These are phyloP conservation scores for Talaromyces sp. DNA, from an alignment of 2,329 filamentous ascomycete genomes.

Conservation along the genomic window DNA sequence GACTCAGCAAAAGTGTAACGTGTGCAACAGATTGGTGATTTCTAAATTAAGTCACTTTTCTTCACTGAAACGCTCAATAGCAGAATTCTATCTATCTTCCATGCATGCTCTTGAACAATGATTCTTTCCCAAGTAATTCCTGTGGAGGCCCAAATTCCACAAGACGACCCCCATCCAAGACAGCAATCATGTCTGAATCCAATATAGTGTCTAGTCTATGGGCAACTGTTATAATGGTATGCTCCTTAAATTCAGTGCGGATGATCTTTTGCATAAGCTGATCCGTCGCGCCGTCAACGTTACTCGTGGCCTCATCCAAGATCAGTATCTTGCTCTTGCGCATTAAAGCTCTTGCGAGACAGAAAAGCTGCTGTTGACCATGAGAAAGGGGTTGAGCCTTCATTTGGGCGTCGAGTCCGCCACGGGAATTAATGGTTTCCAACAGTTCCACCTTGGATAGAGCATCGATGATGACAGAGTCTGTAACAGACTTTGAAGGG, in stretches of 20 bases:
- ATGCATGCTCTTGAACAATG: neutral
- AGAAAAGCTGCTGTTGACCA: slow-evolving; percentile 70
- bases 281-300: slow-evolving; percentile 69
- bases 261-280: slow-evolving; percentile 65
- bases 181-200: slow-evolving; percentile 66
- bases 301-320: slow-evolving; percentile 68
- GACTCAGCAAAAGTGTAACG: too few species aligned
- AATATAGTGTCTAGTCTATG: slow-evolving; percentile 68
- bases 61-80: too few species aligned
- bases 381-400: slow-evolving; percentile 50
- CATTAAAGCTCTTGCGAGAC: slow-evolving; percentile 66
- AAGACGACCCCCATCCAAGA: slow-evolving; percentile 39
- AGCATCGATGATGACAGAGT: slow-evolving; percentile 32
- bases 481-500: slow-evolving; percentile 27
- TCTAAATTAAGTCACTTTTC: too few species aligned
- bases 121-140: slow-evolving; percentile 6
- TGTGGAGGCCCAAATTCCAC: slow-evolving; percentile 12
- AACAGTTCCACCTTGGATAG: slow-evolving; percentile 35
- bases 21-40: too few species aligned
- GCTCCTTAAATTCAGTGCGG: slow-evolving; percentile 57
- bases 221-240: slow-evolving; percentile 65
- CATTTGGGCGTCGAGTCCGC: slow-evolving; percentile 40
- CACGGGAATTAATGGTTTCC: slow-evolving; percentile 33
- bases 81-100: neutral
- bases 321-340: slow-evolving; percentile 67